Evolutionary conservation across 192 early-diverging fungal species (phyloP).

Genomic region (Powellomyces hirtus): DNA sequence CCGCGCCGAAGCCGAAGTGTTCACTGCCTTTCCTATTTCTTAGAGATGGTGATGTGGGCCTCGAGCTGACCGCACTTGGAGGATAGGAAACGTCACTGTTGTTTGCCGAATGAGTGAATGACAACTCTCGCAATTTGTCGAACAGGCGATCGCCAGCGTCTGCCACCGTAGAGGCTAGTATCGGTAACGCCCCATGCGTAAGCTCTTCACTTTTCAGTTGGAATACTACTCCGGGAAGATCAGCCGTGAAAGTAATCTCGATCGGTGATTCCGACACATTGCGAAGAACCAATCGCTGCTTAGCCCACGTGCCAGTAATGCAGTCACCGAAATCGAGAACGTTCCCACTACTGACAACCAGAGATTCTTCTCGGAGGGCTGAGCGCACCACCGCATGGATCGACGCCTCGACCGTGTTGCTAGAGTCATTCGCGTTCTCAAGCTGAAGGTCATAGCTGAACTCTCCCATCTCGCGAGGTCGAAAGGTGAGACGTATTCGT

Average conservation of each 20-base stretch:
- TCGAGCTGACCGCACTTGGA: constrained; percentile 45
- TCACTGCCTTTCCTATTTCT: background rate
- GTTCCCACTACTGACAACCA: constrained; percentile 68
- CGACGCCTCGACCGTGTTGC: constrained; percentile 76
- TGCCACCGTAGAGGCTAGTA: background rate
- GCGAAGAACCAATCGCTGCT: constrained; percentile 72
- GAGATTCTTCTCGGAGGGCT: constrained; percentile 68
- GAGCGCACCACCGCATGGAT: constrained; percentile 81
- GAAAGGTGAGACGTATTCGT: constrained; percentile 79
- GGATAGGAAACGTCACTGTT: constrained; percentile 20
- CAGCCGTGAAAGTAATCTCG: constrained; percentile 67
- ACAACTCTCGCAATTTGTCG: constrained; percentile 14
- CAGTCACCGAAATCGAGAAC: constrained; percentile 93
- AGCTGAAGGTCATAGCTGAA: constrained; percentile 85
- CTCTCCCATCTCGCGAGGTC: constrained; percentile 84
- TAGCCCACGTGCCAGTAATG: constrained; percentile 82
- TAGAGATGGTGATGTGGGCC: constrained; percentile 44
- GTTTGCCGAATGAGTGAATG: background rate
- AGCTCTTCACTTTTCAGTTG: constrained; percentile 38
- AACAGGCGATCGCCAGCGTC: constrained; percentile 15
- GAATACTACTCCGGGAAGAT: constrained; percentile 47
- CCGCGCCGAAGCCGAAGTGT: background rate
- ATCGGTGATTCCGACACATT: constrained; percentile 76
- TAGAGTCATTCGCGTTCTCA: constrained; percentile 84
- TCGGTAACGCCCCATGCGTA: background rate